phyloP scores from a whole-genome alignment of 495 filamentous ascomycete genomes.

The Pyrenopolyporus hunteri region DNA sequence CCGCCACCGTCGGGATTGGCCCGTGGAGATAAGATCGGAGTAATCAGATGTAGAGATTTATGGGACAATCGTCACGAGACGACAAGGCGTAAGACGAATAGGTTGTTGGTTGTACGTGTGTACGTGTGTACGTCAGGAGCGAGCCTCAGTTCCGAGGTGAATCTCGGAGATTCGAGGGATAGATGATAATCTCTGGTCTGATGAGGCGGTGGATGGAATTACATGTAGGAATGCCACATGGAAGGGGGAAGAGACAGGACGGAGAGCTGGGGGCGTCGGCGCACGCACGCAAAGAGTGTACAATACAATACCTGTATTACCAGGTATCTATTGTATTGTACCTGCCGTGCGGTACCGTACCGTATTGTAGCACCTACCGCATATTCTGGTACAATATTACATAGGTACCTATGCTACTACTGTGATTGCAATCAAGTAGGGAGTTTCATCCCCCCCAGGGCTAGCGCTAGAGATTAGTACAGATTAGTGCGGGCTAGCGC shows the following conservation, averaged over 20 bases:
- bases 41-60: conserved; percentile 11
- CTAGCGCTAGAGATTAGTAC: too few species aligned
- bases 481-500: conserved; percentile 10
- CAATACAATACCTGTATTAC: too few species aligned
- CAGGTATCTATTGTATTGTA: too few species aligned
- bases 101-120: conserved; percentile 1
- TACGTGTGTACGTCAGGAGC: background rate
- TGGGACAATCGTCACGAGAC: too few species aligned
- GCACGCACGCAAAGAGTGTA: background rate
- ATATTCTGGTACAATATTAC: too few species aligned
- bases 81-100: too few species aligned
- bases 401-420: too few species aligned
- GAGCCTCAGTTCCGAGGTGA: conserved; percentile 32
- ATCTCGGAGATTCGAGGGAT: conserved; percentile 39
- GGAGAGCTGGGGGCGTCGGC: background rate
- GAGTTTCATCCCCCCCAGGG: conserved; percentile 10
- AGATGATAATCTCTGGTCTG: conserved; percentile 34
- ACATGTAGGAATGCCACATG: conserved; percentile 24
- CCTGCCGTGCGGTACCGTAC: too few species aligned
- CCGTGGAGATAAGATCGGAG: conserved; percentile 39
- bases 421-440: background rate
- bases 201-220: conserved; percentile 17
- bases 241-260: background rate
- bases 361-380: too few species aligned
- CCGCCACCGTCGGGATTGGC: conserved; percentile 36